Percentiles rank a stretch among this genome's conserved stretches.
Conservation (phyloP, 129 eudicot genomes). For the Deinandra increscens region DNA sequence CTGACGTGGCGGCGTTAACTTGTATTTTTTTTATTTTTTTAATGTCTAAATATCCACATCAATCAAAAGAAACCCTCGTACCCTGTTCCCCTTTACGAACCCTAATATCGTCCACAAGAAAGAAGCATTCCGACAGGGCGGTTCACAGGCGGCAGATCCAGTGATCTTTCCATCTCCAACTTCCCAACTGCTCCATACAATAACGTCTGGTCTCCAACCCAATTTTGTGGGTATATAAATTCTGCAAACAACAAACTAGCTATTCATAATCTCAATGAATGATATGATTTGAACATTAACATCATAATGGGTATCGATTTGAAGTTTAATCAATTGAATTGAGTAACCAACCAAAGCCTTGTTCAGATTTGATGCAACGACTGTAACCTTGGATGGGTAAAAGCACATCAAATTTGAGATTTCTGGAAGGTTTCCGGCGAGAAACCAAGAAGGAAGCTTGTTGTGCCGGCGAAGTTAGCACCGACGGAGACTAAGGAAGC, state of each 20-base stretch:
- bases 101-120: no score
- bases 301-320: neutral
- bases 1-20: no score
- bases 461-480: conserved; percentile 79
- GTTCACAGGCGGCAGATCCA: conserved; percentile 64
- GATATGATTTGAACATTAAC: neutral
- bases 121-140: conserved; percentile 44
- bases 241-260: conserved; percentile 41
- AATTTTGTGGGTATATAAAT: conserved; percentile 76
- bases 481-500: conserved; percentile 80
- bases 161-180: conserved; percentile 59
- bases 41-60: no score
- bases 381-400: conserved; percentile 75
- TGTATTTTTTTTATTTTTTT: no score
- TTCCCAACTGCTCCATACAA: conserved; percentile 77
- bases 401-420: conserved; percentile 78
- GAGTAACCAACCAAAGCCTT: conserved; percentile 90
- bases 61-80: no score
- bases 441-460: conserved; percentile 80
- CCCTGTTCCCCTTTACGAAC: no score
- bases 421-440: conserved; percentile 67
- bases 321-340: conserved; percentile 20
- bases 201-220: conserved; percentile 92
- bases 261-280: no score
- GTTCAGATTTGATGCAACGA: conserved; percentile 57